These are phyloP conservation scores for Verbena officinalis DNA, from an alignment of 257 asterid species.

Conservation along the genomic window DNA sequence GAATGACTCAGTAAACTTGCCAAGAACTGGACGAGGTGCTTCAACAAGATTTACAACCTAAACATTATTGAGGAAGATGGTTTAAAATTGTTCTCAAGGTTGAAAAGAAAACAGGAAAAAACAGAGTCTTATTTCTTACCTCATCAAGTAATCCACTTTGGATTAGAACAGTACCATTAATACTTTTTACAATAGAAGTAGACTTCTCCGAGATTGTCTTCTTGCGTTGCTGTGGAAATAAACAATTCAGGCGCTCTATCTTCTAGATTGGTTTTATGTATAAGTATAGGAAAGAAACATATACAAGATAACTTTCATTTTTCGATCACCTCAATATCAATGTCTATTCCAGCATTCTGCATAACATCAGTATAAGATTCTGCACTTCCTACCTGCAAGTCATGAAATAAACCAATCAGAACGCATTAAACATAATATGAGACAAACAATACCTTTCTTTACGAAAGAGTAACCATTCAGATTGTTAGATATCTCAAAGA, in stretches of 20 bases:
- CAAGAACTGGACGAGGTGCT: constrained; percentile 88
- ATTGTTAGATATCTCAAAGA: background rate
- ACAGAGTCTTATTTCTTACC: constrained; percentile 40
- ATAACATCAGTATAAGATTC: constrained; percentile 68
- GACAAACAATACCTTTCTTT: constrained; percentile 16
- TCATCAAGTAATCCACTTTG: constrained; percentile 78
- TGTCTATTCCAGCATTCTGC: constrained; percentile 71
- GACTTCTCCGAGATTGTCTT: constrained; percentile 62
- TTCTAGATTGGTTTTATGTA: constrained; percentile 6
- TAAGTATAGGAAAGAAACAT: constrained; percentile 1
- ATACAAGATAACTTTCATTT: constrained; percentile 17
- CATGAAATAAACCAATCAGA: constrained; percentile 14
- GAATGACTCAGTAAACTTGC: constrained; percentile 75
- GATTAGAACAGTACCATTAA: constrained; percentile 65
- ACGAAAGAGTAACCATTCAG: background rate
- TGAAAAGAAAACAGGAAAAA: constrained; percentile 13
- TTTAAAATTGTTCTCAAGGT: constrained; percentile 25
- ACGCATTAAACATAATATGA: constrained; percentile 14
- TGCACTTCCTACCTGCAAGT: constrained; percentile 69
- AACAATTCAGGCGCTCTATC: constrained; percentile 21
- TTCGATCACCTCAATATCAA: constrained; percentile 64
- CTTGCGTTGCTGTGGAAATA: constrained; percentile 74
- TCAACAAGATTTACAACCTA: constrained; percentile 97
- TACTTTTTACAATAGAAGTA: constrained; percentile 61
- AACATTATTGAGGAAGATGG: constrained; percentile 32